Evolutionary conservation across 2,329 filamentous ascomycete species (phyloP).

Genomic region (Microcyclosporella mali): DNA sequence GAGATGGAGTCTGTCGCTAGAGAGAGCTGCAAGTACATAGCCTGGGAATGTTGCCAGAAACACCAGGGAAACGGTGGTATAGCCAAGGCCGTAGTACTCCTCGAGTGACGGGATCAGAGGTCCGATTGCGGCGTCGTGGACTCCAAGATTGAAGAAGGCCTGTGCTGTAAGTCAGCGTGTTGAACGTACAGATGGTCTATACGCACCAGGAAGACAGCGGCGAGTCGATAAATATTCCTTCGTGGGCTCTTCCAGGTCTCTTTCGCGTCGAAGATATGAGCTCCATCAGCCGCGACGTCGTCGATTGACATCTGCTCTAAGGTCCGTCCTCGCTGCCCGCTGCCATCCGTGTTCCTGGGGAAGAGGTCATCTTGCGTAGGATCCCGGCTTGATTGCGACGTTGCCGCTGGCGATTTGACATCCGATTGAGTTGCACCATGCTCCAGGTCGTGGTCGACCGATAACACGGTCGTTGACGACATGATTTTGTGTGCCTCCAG

Average conservation of each 20-base stretch:
- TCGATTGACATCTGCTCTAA: slow-evolving; percentile 8
- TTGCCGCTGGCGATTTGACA: slow-evolving; percentile 2
- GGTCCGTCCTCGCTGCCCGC: neutral
- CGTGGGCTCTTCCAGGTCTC: slow-evolving; percentile 9
- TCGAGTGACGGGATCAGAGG: slow-evolving; percentile 35
- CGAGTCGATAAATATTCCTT: slow-evolving; percentile 8
- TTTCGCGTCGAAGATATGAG: neutral
- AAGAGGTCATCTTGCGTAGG: neutral
- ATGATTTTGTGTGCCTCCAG: too few species aligned
- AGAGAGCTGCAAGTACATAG: slow-evolving; percentile 54
- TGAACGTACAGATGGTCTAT: neutral
- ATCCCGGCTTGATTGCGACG: neutral
- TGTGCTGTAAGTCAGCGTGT: neutral
- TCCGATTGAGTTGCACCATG: neutral
- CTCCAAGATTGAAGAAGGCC: slow-evolving; percentile 9
- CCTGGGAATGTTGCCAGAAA: slow-evolving; percentile 58
- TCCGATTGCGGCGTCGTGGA: slow-evolving; percentile 10
- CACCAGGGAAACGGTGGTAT: slow-evolving; percentile 55
- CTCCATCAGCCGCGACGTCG: neutral
- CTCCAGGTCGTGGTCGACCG: too few species aligned
- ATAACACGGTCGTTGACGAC: too few species aligned
- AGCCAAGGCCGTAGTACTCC: slow-evolving; percentile 52
- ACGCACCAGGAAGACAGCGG: slow-evolving; percentile 3
- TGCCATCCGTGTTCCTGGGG: neutral
- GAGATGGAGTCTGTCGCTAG: slow-evolving; percentile 57